These are phyloP conservation scores for Aspergillus japonicus DNA, from an alignment of 2,329 filamentous ascomycete species.

Conservation along the genomic window DNA sequence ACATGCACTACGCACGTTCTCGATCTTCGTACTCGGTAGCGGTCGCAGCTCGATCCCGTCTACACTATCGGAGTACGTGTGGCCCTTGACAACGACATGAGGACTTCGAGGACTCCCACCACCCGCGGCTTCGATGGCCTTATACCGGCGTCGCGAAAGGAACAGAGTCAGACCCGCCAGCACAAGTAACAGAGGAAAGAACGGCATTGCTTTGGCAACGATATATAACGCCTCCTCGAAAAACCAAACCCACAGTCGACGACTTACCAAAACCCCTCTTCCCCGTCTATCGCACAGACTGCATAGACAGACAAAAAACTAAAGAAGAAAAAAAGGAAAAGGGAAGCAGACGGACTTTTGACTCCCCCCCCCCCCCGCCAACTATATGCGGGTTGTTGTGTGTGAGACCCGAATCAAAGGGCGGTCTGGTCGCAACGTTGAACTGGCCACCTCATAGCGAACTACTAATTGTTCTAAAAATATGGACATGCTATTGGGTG, in stretches of 20 bases:
- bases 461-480: constrained; percentile 1
- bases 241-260: background rate
- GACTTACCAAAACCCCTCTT: background rate
- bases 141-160: constrained; percentile 16
- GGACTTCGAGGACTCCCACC: background rate
- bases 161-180: constrained; percentile 18
- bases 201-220: constrained; percentile 13
- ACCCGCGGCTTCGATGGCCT: constrained; percentile 6
- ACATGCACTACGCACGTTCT: background rate
- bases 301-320: background rate
- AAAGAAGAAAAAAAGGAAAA: background rate
- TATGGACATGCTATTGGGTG: background rate
- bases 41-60: constrained; percentile 5
- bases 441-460: constrained; percentile 5
- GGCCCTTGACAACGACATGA: constrained; percentile 19
- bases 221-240: background rate
- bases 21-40: background rate
- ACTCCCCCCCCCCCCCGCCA: background rate
- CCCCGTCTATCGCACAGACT: background rate
- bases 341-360: background rate
- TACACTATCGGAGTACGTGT: constrained; percentile 20
- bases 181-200: constrained; percentile 19
- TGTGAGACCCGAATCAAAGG: constrained; percentile 1
- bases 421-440: constrained; percentile 5
- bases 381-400: background rate